Conservation (phyloP, 2,329 filamentous ascomycete genomes). For the Monosporascus sp. region DNA sequence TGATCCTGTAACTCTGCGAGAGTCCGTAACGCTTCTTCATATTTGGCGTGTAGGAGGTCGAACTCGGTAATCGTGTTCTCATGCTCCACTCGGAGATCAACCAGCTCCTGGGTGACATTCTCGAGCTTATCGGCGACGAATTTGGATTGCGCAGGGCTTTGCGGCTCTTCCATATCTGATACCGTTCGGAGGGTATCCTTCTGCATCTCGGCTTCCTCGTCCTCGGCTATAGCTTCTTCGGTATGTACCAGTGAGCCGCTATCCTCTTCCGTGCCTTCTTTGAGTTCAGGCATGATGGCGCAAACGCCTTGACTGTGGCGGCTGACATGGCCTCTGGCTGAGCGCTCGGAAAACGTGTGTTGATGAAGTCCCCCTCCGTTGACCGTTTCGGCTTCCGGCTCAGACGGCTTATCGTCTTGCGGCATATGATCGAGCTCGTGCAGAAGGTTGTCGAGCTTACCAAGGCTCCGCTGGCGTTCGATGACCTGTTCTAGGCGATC, state of each 20-base stretch:
- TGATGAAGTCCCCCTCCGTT: conserved; percentile 38
- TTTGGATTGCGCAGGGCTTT: conserved; percentile 73
- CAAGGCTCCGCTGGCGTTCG: conserved; percentile 89
- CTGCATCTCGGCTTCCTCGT: conserved; percentile 9
- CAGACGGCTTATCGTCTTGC: conserved; percentile 46
- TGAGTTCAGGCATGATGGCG: conserved; percentile 50
- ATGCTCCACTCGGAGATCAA: conserved; percentile 86
- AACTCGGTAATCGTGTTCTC: conserved; percentile 78
- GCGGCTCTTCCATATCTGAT: conserved; percentile 31
- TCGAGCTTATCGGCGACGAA: conserved; percentile 93
- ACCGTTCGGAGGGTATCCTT: neutral
- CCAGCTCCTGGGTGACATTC: conserved; percentile 81
- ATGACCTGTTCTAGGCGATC: conserved; percentile 91
- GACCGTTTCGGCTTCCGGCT: conserved; percentile 26
- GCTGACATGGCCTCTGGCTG: conserved; percentile 49
- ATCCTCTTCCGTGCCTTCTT: conserved; percentile 34
- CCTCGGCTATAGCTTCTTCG: conserved; percentile 3
- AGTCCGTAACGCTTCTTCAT: conserved; percentile 79
- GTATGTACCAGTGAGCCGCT: conserved; percentile 12
- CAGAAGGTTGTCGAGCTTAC: conserved; percentile 87
- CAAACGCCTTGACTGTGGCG: conserved; percentile 46
- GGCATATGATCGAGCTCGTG: conserved; percentile 82
- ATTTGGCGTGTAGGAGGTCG: conserved; percentile 78
- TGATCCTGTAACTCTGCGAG: conserved; percentile 81
- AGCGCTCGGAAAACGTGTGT: conserved; percentile 45